Base-by-base conservation (phyloP, 164 flowering plant genomes). In the Nymphaea colorata region DNA sequence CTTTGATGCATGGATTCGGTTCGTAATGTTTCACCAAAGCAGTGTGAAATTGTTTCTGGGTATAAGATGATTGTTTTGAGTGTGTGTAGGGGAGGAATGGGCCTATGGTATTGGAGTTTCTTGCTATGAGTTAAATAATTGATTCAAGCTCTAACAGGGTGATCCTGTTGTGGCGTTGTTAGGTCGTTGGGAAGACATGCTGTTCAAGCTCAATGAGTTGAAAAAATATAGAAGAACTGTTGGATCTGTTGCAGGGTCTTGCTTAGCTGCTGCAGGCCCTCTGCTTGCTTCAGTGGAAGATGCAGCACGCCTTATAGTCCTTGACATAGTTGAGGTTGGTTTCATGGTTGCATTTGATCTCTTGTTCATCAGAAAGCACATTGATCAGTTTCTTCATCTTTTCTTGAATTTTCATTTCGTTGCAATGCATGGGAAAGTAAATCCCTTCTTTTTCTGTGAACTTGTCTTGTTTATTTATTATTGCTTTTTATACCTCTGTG, bases 281-380 rank as follows among this genome's bases (percentile, higher is more conserved):
- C 73, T 91, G 11, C 81, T 93, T 70, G 86, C 89, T 75, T 87
- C 98, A 47, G 65, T 47, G 65, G 79, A 82, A 43, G 91, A 87
- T 69, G 76, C 78, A 45, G 69, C 79, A 43, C 83, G 90, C 80
- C 77, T 91, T 78, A 80, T 86, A 65, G 88, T 93, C 59, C 75
- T 93, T 61, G 85, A 85, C 72, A 80, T 91, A 68, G 67, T 91
- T 67, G 93, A 89, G 96, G 98, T 93, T 80, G 42, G 44, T 70
- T 72, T 70, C 12, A 61, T 64, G 64, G 62, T 42, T 18, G 36
- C 36, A 25, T 25, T 25, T 25, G 36, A 25, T 25, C 36, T 25
- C 36, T 55, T 55, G 59, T 15, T 8, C 59, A 55, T 55, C 12
- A 55, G 59, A 55, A 55, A 55, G 15, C 59, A n/a, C n/a, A n/a